Base-by-base conservation (phyloP, 208 protist genomes). In the Acanthamoeba castellanii region DNA sequence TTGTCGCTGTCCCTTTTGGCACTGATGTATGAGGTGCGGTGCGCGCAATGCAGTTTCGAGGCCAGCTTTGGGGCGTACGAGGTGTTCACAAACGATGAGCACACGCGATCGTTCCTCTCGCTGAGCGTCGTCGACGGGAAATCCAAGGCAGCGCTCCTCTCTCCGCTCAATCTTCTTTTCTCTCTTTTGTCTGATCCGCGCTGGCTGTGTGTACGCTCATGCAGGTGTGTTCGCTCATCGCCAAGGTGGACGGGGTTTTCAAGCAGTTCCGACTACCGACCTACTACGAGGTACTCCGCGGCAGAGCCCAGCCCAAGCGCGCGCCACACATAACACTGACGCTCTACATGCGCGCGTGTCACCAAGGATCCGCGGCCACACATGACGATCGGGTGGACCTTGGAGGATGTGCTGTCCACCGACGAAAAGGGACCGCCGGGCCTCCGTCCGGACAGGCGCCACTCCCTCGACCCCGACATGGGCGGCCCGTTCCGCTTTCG, bases 321-420 rank as follows among this genome's bases (percentile, higher is more conserved):
- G 2, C 45, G 45, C 45, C 45, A 47, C 45, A 47, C 45, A 47
- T 9, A 11, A 47, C 45, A 47, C 45, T 47, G 45, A 47, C 45
- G 45, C 45, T 47, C 45, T 14, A 14, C 45, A 11, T 47, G 45
- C 9, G 3, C 13, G 55, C 55, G 55, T 87, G n/a, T 25, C 30
- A 59, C 27, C 30, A 59, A 92, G 87, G 87, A 92, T 18, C 87
- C 87, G 14, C 30, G 87, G 47, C 87, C 87, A 18, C 87, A 92
- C 47, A 92, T 92, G 87, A 92, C 87, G 3, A 76, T 92, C 45
- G 87, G 87, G 34, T 92, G 87, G 87, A 76, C 87, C 16, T 20
- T 92, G 42, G 87, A 61, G 42, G 64, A 92, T 55, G 87, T 92
- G 42, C 22, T 64, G n/a, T 64, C 50, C 30, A 20, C 34, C 27